Percentiles rank a stretch among this genome's conserved stretches.
Evolutionary conservation across 2,329 filamentous ascomycete genomes (phyloP).

Genomic region (Penicillium decumbens): DNA sequence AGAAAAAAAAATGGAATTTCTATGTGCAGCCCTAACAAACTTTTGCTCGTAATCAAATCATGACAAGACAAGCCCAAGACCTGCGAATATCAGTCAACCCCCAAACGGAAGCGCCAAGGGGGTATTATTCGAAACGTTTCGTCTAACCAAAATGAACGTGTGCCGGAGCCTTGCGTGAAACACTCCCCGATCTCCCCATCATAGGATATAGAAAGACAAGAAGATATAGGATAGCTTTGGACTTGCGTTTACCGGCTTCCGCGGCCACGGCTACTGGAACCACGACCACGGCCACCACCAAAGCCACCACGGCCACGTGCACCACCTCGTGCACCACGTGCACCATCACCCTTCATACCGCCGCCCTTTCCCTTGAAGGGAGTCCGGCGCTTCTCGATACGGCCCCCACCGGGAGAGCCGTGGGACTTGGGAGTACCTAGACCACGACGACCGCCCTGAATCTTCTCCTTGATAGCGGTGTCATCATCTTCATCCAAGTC

Average conservation of each 20-base stretch:
- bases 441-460: constrained; percentile 20
- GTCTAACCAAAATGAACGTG: constrained; percentile 8
- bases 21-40: constrained; percentile 21
- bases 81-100: constrained; percentile 11
- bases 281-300: not conserved
- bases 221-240: not conserved
- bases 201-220: not conserved
- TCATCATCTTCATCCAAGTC: constrained; percentile 42
- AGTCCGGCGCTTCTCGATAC: constrained; percentile 27
- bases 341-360: constrained; percentile 1
- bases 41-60: constrained; percentile 19
- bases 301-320: constrained; percentile 8
- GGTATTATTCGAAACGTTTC: constrained; percentile 15
- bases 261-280: not conserved
- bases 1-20: constrained; percentile 6
- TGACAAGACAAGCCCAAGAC: constrained; percentile 11
- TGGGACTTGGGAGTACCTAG: constrained; percentile 25
- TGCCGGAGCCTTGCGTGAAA: not conserved
- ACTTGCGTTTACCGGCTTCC: not conserved
- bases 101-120: constrained; percentile 16
- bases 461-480: constrained; percentile 16
- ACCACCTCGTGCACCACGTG: constrained; percentile 11
- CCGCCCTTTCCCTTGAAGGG: constrained; percentile 17
- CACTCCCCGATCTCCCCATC: not conserved
- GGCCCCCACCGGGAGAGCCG: constrained; percentile 21